Evolutionary conservation across 352 stramenopile species (phyloP), one percentile per base, ranked within the genome.

Genomic region (Phytophthora agathidicida): DNA sequence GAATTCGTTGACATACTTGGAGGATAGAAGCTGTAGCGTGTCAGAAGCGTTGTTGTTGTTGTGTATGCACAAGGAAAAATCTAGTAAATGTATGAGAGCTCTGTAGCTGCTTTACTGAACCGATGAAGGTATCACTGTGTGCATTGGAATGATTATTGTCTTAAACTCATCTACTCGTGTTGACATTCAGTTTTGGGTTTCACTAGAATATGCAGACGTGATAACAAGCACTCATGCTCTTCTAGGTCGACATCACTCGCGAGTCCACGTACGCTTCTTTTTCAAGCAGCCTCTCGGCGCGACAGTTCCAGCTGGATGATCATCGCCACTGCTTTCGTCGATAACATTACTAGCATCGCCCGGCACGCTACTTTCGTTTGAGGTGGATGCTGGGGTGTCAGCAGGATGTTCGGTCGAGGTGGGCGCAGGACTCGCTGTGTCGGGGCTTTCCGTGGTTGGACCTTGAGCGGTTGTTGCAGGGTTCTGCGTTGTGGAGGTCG

Each of bases 261-360:
- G 56, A 10, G 16, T 35, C 37, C 36, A 65, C 4, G 32, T 20
- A 24, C 50, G 50, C 28, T 42, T 53, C 11, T 60, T 66, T 8
- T n/a, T 28, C 32, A 53, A 63, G 32, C 51, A 68, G 17, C 32
- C 59, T 54, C 44, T 44, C 32, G 48, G 57, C 10, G 32, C 19
- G 3, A 54, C 26, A 27, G 57, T 60, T 39, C 17, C 49, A 28
- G 10, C 23, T 46, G 50, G 50, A 42, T 38, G 56, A 27, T 55
- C 32, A 3, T 33, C 32, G 5, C 2, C 14, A 14, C 9, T 47
- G 27, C 33, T 50, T 28, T 48, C 39, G 9, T 37, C 27, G 27
- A 17, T 31, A 23, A 24, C 2, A 3, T 39, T 38, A 31, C 17
- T 46, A 32, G 31, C 55, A 10, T 64, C 45, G 17, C 31, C 38